These are phyloP conservation scores for Ustilago esculenta DNA, from an alignment of 1,284 basidiomycete genomes.

Conservation along the genomic window DNA sequence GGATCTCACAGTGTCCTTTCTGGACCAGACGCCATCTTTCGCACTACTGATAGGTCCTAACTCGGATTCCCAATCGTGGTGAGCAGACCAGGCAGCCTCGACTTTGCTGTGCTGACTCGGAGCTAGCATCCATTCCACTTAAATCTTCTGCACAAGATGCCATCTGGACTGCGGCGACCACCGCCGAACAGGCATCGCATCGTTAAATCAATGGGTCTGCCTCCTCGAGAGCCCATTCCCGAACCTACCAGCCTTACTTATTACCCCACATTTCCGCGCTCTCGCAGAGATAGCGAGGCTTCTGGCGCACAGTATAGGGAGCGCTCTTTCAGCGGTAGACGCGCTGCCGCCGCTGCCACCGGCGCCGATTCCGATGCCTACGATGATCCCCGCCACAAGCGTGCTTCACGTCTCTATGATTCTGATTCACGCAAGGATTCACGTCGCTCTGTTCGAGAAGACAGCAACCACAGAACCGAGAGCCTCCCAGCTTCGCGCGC, in stretches of 20 bases:
- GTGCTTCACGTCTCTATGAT: conserved; percentile 13
- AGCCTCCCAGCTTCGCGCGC: conserved; percentile 17
- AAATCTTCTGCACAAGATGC: conserved; percentile 11
- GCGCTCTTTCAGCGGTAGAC: conserved; percentile 29
- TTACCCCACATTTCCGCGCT: conserved; percentile 24
- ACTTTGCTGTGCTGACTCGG: no score
- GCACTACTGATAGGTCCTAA: no score
- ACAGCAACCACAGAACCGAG: conserved; percentile 15
- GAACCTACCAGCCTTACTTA: conserved; percentile 31
- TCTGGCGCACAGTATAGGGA: conserved; percentile 19
- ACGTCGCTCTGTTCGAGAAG: conserved; percentile 6
- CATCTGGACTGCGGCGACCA: conserved; percentile 19
- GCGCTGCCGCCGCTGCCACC: conserved; percentile 8
- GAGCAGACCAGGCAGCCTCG: no score
- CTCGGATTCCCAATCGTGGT: no score
- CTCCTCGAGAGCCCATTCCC: conserved; percentile 28
- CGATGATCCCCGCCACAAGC: conserved; percentile 9
- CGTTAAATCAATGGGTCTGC: conserved; percentile 39
- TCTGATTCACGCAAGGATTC: conserved; percentile 16
- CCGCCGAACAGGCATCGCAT: conserved; percentile 38
- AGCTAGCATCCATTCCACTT: no score
- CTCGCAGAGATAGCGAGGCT: conserved; percentile 24
- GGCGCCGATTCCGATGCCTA: conserved; percentile 9
- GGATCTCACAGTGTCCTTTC: no score
- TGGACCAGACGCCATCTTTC: no score